Percentiles rank a stretch among this genome's conserved stretches.
phyloP scores from a whole-genome alignment of 805 yeast species.

The Debaryomyces prosopidis region DNA sequence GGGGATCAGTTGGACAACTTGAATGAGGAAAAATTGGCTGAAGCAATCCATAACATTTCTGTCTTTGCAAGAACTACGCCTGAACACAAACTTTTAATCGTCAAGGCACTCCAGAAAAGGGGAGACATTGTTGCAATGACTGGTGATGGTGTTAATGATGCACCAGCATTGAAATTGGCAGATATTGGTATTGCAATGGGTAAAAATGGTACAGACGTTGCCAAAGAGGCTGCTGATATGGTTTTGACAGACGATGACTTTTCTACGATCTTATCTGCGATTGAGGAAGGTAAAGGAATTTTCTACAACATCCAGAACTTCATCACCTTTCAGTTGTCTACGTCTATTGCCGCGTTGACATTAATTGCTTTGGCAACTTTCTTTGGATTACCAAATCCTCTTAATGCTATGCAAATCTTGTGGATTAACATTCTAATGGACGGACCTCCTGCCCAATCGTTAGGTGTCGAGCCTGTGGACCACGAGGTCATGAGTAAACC shows the following conservation, averaged over 20 bases:
- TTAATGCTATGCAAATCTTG: conserved; percentile 96
- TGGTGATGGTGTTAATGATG: conserved; percentile 87
- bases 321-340: conserved; percentile 91
- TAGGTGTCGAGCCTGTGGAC: conserved; percentile 97
- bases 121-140: conserved; percentile 97
- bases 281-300: conserved; percentile 97
- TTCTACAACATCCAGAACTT: conserved; percentile 94
- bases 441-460: conserved; percentile 98
- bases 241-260: conserved; percentile 96
- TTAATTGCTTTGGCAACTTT: conserved; percentile 85
- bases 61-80: conserved; percentile 96
- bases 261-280: conserved; percentile 88
- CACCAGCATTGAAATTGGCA: conserved; percentile 95
- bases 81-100: conserved; percentile 87
- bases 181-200: conserved; percentile 97
- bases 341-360: conserved; percentile 92
- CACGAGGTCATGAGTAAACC: conserved; percentile 94
- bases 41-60: conserved; percentile 76
- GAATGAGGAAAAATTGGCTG: conserved; percentile 70
- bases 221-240: conserved; percentile 98
- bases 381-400: conserved; percentile 86
- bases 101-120: conserved; percentile 82
- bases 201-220: conserved; percentile 94
- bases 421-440: conserved; percentile 99
- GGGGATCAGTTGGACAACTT: conserved; percentile 82